Percentiles rank a stretch among this genome's conserved stretches.
Evolutionary conservation across 441 rosid species (phyloP).

Genomic region (Rhodomyrtus psidioides): DNA sequence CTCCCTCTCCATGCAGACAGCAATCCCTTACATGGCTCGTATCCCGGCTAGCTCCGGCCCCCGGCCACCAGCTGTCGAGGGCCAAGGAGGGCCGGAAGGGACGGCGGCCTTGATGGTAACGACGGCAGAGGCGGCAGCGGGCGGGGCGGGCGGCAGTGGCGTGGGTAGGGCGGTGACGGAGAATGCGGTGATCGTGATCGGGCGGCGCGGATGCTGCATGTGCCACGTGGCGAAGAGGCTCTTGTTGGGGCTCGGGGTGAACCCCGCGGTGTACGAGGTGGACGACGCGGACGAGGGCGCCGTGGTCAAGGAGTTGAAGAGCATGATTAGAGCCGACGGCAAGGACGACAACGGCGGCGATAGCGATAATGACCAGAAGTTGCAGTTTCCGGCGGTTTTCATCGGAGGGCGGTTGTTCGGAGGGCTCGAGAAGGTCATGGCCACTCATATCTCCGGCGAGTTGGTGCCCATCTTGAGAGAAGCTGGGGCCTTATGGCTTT

Average conservation of each 20-base stretch:
- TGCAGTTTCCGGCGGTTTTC: slow-evolving; percentile 64
- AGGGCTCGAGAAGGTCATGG: slow-evolving; percentile 74
- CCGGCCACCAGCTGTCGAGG: slow-evolving; percentile 2
- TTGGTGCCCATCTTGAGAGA: slow-evolving; percentile 70
- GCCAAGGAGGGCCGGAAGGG: neutral
- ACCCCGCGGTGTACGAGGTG: slow-evolving; percentile 58
- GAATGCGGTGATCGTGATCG: slow-evolving; percentile 66
- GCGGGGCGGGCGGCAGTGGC: neutral
- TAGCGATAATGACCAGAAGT: neutral
- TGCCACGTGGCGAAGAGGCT: slow-evolving; percentile 60
- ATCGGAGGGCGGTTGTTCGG: slow-evolving; percentile 80
- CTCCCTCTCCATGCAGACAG: slow-evolving; percentile 44
- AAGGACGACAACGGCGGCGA: neutral
- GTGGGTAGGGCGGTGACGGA: slow-evolving; percentile 36
- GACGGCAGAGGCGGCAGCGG: too few relatives aligned
- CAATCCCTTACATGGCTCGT: slow-evolving; percentile 35
- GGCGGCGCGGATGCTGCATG: slow-evolving; percentile 78
- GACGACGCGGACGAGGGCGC: slow-evolving; percentile 45
- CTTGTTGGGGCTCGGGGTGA: slow-evolving; percentile 63
- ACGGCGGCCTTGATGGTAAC: neutral
- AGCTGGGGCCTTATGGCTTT: slow-evolving; percentile 85
- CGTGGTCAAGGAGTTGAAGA: slow-evolving; percentile 27
- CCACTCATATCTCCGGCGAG: slow-evolving; percentile 79
- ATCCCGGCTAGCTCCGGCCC: slow-evolving; percentile 10
- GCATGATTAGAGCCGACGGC: neutral